A percentile compares a stretch with the other conserved stretches of the same genome.
Conservation (phyloP, 139 green algal species). For the Micromonas commoda region DNA sequence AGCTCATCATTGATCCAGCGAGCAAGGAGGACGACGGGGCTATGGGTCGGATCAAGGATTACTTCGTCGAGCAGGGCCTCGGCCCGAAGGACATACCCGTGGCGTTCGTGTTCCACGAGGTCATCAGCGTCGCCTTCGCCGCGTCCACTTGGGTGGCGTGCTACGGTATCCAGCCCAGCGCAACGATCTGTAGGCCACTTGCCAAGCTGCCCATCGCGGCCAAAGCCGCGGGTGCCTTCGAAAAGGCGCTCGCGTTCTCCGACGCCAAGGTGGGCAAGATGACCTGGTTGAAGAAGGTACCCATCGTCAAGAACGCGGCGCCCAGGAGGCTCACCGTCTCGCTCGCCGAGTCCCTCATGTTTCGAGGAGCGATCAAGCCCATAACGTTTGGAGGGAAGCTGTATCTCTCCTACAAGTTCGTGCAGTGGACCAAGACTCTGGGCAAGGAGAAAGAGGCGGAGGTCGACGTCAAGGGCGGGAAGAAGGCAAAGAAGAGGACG, state of each 20-base stretch:
- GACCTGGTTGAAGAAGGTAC: not conserved
- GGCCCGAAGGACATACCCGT: not conserved
- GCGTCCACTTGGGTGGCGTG: constrained; percentile 9
- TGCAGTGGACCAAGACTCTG: not conserved
- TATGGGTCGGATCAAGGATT: constrained; percentile 13
- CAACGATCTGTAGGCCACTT: not conserved
- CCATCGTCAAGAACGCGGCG: not conserved
- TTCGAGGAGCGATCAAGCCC: constrained; percentile 10
- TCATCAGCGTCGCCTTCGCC: constrained; percentile 9
- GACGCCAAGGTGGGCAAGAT: not conserved
- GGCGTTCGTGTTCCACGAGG: constrained; percentile 24
- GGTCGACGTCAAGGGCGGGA: not conserved
- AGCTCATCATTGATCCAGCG: no score
- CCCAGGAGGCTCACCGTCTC: not conserved
- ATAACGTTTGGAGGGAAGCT: constrained; percentile 24
- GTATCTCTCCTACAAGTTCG: constrained; percentile 16
- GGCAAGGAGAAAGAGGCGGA: not conserved
- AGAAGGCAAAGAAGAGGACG: not conserved
- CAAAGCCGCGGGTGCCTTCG: not conserved
- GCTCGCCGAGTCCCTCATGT: constrained; percentile 13
- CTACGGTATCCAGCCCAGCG: constrained; percentile 8
- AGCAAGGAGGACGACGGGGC: no score
- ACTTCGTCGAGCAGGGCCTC: constrained; percentile 18
- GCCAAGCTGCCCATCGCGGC: not conserved
- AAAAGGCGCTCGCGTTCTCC: not conserved